phyloP scores from a whole-genome alignment of 192 early-diverging fungal genomes.

The Entomortierella chlamydospora region DNA sequence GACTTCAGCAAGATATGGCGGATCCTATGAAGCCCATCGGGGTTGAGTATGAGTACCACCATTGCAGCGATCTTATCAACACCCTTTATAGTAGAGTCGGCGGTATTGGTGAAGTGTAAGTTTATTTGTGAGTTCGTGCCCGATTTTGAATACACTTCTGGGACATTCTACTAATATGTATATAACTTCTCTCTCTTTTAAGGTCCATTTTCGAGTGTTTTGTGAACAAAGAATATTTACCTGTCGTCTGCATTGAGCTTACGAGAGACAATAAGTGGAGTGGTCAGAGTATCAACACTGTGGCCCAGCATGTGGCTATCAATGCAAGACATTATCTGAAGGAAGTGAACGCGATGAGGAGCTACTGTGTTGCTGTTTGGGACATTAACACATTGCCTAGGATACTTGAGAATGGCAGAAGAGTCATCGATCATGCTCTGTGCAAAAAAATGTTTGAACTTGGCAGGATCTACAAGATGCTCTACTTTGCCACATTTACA shows the following conservation, averaged over 20 bases:
- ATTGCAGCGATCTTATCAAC: constrained; percentile 37
- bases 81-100: constrained; percentile 33
- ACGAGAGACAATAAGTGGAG: constrained; percentile 34
- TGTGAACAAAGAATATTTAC: constrained; percentile 74
- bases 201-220: constrained; percentile 73
- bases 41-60: constrained; percentile 40
- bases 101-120: constrained; percentile 57
- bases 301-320: constrained; percentile 44
- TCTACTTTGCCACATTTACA: constrained; percentile 67
- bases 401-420: constrained; percentile 70
- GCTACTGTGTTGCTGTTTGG: constrained; percentile 70
- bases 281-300: constrained; percentile 23
- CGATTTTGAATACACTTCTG: too few relatives aligned
- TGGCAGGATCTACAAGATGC: constrained; percentile 63
- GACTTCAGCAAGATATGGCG: constrained; percentile 61
- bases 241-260: constrained; percentile 69
- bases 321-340: constrained; percentile 62
- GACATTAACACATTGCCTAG: constrained; percentile 69
- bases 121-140: neutral
- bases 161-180: too few relatives aligned
- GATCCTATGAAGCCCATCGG: constrained; percentile 41
- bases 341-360: constrained; percentile 66
- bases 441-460: constrained; percentile 71
- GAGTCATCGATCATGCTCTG: constrained; percentile 70
- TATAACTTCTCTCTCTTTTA: neutral